Conservation (phyloP, 257 asterid genomes). For the Solanum medicagineum region DNA sequence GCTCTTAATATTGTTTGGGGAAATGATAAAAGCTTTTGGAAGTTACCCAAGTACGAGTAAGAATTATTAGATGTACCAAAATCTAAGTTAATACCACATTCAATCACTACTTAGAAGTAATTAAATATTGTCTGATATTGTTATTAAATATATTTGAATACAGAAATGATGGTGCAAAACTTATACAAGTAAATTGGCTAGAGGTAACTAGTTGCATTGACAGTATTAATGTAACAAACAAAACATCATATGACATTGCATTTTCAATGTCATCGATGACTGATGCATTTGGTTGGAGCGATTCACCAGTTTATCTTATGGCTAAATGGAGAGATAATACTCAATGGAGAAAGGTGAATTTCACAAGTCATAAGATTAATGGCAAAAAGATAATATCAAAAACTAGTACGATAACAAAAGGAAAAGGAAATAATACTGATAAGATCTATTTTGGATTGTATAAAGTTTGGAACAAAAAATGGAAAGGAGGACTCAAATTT, state of each 20-base stretch:
- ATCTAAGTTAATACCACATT: background rate
- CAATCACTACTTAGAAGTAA: background rate
- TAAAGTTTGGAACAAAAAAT: background rate
- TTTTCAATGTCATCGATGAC: too few species aligned
- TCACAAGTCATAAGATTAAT: background rate
- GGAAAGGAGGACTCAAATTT: background rate
- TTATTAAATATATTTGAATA: background rate
- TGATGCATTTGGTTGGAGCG: too few species aligned
- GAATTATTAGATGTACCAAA: background rate
- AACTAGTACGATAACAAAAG: background rate
- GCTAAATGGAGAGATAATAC: background rate
- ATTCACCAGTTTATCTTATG: too few species aligned
- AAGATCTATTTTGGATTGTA: background rate
- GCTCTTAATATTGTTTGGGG: background rate
- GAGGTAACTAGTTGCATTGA: conserved; percentile 11
- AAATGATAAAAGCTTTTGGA: background rate
- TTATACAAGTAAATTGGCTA: conserved; percentile 10
- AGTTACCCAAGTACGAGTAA: background rate
- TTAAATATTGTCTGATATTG: background rate
- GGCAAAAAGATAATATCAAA: background rate
- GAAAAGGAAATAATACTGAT: background rate
- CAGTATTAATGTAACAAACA: background rate
- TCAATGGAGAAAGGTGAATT: background rate
- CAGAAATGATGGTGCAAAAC: background rate
- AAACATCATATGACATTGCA: background rate